These are phyloP conservation scores for Erigeron philadelphicus DNA, from an alignment of 140 eudicot species.

Conservation along the genomic window DNA sequence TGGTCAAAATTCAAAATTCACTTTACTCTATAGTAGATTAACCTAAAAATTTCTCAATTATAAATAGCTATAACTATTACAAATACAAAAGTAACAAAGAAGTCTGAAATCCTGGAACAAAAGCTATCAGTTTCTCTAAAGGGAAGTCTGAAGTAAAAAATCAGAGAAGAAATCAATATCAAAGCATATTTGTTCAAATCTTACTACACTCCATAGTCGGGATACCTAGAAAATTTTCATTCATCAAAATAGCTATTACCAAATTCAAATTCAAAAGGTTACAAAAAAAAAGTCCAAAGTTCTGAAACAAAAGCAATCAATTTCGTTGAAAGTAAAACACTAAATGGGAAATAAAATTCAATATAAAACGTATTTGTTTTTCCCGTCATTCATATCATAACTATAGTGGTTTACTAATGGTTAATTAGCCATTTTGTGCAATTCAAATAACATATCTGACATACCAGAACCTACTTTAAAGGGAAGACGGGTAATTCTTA, in stretches of 20 bases:
- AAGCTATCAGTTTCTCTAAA: background rate
- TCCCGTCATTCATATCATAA: background rate
- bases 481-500: background rate
- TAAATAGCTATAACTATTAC: background rate
- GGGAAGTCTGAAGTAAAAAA: background rate
- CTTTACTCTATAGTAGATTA: background rate
- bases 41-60: background rate
- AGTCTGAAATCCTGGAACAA: background rate
- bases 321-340: background rate
- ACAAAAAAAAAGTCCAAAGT: background rate
- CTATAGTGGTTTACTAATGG: background rate
- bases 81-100: background rate
- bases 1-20: background rate
- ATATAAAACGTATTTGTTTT: background rate
- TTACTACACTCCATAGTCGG: background rate
- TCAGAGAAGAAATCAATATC: background rate
- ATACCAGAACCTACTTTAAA: background rate
- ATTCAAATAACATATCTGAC: background rate
- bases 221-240: background rate
- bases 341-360: background rate
- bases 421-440: background rate
- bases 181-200: background rate
- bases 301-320: background rate
- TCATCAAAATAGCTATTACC: background rate
- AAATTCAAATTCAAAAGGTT: background rate